Evolutionary conservation across 345 rosid genomes (phyloP).

Genomic region (Eutrema heterophyllum): DNA sequence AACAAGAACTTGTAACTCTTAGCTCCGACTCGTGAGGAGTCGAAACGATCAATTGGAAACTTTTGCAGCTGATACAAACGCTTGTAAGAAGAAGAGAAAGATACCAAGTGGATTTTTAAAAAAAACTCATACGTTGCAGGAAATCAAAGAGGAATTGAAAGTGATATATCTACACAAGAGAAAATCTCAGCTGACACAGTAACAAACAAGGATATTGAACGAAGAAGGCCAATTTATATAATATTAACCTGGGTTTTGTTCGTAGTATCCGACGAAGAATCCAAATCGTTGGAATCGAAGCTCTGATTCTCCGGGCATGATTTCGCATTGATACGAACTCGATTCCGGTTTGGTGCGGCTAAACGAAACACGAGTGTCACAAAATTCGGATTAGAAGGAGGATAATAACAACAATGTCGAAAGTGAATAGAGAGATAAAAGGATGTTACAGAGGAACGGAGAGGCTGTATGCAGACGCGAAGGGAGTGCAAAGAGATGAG

Average conservation of each 20-base stretch:
- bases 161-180: too few relatives aligned
- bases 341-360: conserved; percentile 17
- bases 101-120: too few relatives aligned
- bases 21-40: too few relatives aligned
- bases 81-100: too few relatives aligned
- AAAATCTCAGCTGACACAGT: too few relatives aligned
- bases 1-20: too few relatives aligned
- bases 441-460: conserved; percentile 3
- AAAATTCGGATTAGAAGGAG: not conserved
- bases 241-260: conserved; percentile 2
- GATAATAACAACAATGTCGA: not conserved
- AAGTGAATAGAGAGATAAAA: not conserved
- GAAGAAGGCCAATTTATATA: not conserved
- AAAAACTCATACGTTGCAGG: too few relatives aligned
- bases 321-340: conserved; percentile 12
- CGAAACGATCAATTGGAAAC: too few relatives aligned
- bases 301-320: conserved; percentile 16
- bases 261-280: conserved; percentile 10
- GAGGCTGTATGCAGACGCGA: conserved; percentile 18
- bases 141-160: too few relatives aligned
- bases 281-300: conserved; percentile 9
- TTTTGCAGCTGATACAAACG: too few relatives aligned
- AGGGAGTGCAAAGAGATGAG: conserved; percentile 32
- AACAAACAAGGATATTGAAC: not conserved
- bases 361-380: not conserved